Conservation (phyloP, 2,329 filamentous ascomycete species). For the Neoascochyta sp. region DNA sequence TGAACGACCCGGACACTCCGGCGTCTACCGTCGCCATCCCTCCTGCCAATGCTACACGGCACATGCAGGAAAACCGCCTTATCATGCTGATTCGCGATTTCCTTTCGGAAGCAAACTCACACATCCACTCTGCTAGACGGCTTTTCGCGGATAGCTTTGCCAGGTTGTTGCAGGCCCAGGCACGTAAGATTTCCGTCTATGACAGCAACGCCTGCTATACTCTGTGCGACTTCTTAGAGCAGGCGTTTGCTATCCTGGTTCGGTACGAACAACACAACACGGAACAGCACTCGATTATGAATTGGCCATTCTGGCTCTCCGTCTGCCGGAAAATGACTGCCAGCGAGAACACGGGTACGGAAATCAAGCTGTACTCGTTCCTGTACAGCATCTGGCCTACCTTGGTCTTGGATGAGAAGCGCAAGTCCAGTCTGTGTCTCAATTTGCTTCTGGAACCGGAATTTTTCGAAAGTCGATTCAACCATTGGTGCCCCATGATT, state of each 20-base stretch:
- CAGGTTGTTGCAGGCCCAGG: slow-evolving; percentile 67
- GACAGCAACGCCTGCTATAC: slow-evolving; percentile 82
- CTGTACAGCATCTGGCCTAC: slow-evolving; percentile 77
- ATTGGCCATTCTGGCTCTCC: slow-evolving; percentile 82
- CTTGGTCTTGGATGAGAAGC: slow-evolving; percentile 60
- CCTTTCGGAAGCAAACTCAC: slow-evolving; percentile 58
- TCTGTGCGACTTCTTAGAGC: slow-evolving; percentile 87
- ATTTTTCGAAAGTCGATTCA: slow-evolving; percentile 78
- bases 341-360: slow-evolving; percentile 84
- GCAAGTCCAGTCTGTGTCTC: slow-evolving; percentile 68
- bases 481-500: slow-evolving; percentile 95
- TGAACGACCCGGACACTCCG: slow-evolving; percentile 63
- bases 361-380: slow-evolving; percentile 79
- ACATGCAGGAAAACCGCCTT: slow-evolving; percentile 85
- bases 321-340: slow-evolving; percentile 75
- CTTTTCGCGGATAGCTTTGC: slow-evolving; percentile 76
- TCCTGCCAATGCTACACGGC: slow-evolving; percentile 66
- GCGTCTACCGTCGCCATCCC: slow-evolving; percentile 60
- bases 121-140: slow-evolving; percentile 56
- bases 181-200: slow-evolving; percentile 72
- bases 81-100: slow-evolving; percentile 80
- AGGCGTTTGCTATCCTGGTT: slow-evolving; percentile 65
- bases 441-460: slow-evolving; percentile 72
- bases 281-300: slow-evolving; percentile 51
- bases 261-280: slow-evolving; percentile 53